Evolutionary conservation across 2,329 filamentous ascomycete genomes (phyloP), one percentile per base, ranked within the genome.

Genomic region (Aspergillus fructus): DNA sequence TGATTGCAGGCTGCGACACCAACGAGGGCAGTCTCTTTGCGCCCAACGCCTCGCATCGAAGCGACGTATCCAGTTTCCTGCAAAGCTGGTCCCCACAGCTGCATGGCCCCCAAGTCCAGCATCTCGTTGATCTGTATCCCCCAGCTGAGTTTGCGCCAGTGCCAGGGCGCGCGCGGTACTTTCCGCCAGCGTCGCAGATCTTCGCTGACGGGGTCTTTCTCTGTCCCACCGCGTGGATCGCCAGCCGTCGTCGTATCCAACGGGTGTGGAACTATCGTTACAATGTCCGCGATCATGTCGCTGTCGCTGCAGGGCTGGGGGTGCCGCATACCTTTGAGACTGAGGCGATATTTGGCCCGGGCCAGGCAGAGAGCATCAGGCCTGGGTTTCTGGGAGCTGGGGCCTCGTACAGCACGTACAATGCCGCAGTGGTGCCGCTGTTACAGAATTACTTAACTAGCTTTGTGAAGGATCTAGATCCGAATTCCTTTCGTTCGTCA

Each of bases 181-280:
- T 37, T 37, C 34, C 34, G 34, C 15, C 34, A 15, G 34, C 34
- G 3, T 37, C 34, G 15, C 12, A 37, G 34, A n/a, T 37, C 34
- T 37, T 37, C 5, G 34, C 34, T 15, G 34, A 37, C 12, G 34
- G 34, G 15, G 15, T n/a, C 34, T 37, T 37, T 1, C 34, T 37
- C 1, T 37, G 34, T 37, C 34, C 34, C 13, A 37, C 12, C 12
- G 2, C 15, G 12, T 37, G 34, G 34, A 46, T 37, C 34, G 5
- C 12, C 12, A 37, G 34, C n/a, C 34, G 15, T 15, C 34, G 12
- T n/a, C 34, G 12, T 37, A 3, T 37, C 34, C 34, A 13, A 37
- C 34, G 34, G 1, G 72, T 74, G 6, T 82, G 79, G 76, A 76
- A 77, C 45, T 82, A 82, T 60, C 71, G 78, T 0, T 82, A 77